phyloP scores from a whole-genome alignment of 805 yeast species.

The Saturnispora diversa region DNA sequence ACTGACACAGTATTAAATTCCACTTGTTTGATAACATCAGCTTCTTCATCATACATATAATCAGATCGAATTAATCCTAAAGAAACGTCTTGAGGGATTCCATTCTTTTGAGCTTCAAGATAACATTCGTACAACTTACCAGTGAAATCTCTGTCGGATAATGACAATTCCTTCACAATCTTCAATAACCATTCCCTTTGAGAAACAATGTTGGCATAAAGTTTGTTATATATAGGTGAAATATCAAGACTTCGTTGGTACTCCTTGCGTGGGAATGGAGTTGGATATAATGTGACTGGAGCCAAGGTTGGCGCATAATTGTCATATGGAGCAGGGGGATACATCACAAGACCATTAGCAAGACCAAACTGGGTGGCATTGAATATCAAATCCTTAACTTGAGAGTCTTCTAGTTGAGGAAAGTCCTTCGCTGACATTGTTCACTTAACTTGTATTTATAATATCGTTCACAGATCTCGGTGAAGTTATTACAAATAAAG shows the following conservation, averaged over 20 bases:
- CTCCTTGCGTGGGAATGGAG: slow-evolving; percentile 68
- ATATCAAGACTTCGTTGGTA: slow-evolving; percentile 61
- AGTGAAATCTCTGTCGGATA: slow-evolving; percentile 68
- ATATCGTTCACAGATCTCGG: slow-evolving; percentile 11
- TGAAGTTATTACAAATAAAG: slow-evolving; percentile 1
- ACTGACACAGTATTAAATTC: slow-evolving; percentile 96
- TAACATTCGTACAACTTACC: slow-evolving; percentile 65
- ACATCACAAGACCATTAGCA: slow-evolving; percentile 75
- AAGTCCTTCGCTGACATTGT: slow-evolving; percentile 12
- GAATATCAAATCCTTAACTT: slow-evolving; percentile 15
- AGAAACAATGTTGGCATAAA: slow-evolving; percentile 65
- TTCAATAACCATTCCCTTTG: slow-evolving; percentile 52
- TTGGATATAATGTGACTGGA: slow-evolving; percentile 86
- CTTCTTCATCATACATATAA: slow-evolving; percentile 55
- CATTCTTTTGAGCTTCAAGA: slow-evolving; percentile 37
- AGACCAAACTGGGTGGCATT: slow-evolving; percentile 64
- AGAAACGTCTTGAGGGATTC: slow-evolving; percentile 56
- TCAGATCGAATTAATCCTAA: slow-evolving; percentile 88
- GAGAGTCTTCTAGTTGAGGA: slow-evolving; percentile 13
- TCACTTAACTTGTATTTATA: not conserved
- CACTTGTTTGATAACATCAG: slow-evolving; percentile 73
- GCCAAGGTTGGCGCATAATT: slow-evolving; percentile 49
- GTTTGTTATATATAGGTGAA: slow-evolving; percentile 60
- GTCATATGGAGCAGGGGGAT: slow-evolving; percentile 48
- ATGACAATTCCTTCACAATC: slow-evolving; percentile 46